These are phyloP conservation scores for Morella rubra DNA, from an alignment of 306 rosid species.

Conservation along the genomic window DNA sequence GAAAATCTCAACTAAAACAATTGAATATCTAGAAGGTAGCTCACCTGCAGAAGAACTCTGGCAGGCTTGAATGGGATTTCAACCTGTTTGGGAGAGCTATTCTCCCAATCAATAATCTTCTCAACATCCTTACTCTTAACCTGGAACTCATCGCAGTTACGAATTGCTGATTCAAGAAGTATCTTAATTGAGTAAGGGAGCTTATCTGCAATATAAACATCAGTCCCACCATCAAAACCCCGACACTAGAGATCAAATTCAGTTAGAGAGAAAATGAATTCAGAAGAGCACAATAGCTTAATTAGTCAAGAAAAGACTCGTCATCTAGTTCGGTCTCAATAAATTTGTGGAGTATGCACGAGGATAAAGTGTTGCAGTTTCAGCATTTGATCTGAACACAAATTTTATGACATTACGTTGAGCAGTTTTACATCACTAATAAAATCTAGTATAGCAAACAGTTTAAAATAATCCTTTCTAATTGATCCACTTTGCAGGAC, in stretches of 20 bases:
- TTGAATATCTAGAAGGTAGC: constrained; percentile 7
- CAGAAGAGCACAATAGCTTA: background rate
- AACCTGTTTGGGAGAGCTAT: constrained; percentile 71
- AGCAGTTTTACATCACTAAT: background rate
- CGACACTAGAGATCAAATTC: too few relatives aligned
- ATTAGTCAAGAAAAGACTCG: background rate
- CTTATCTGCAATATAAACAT: constrained; percentile 52
- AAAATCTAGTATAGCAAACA: background rate
- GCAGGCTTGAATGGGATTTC: constrained; percentile 98
- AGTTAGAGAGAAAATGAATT: background rate
- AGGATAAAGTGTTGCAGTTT: background rate
- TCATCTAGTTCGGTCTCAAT: background rate
- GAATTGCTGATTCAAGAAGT: constrained; percentile 93
- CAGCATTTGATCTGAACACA: background rate
- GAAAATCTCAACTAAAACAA: background rate
- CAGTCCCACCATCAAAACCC: constrained; percentile 18
- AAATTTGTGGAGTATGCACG: background rate
- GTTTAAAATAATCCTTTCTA: background rate
- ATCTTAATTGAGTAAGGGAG: constrained; percentile 91
- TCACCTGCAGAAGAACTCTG: constrained; percentile 93
- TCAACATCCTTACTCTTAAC: constrained; percentile 80
- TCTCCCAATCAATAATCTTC: constrained; percentile 92
- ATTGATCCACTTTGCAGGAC: background rate
- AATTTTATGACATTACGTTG: background rate
- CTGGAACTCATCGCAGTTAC: constrained; percentile 93